Conservation (phyloP, 225 moss, liverwort and hornwort species). For the Asterella californica region DNA sequence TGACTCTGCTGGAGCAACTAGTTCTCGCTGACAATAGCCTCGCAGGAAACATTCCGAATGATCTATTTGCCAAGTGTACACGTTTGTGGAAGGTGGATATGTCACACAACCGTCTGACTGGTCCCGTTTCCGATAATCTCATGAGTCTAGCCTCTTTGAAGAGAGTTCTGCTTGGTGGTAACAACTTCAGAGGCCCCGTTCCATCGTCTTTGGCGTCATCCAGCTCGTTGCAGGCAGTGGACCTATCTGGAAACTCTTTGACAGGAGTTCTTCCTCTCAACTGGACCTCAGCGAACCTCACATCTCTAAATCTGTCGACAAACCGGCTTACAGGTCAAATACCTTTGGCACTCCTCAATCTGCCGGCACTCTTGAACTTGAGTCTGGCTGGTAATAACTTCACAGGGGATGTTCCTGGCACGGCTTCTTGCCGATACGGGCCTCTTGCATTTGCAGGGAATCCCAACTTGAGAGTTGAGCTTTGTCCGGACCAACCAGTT, state of each 20-base stretch:
- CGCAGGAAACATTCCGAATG: background rate
- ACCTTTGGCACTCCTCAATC: background rate
- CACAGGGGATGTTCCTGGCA: background rate
- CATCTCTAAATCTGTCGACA: background rate
- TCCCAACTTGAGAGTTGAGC: background rate
- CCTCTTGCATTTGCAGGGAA: background rate
- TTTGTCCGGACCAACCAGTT: background rate
- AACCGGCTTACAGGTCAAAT: background rate
- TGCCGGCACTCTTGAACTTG: background rate
- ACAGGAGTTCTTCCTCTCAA: background rate
- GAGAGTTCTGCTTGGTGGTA: background rate
- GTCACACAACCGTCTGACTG: background rate
- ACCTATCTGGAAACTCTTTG: background rate
- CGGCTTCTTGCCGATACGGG: background rate
- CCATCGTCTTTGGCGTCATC: background rate
- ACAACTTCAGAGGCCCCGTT: background rate
- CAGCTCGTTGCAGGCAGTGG: background rate
- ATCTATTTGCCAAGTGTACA: background rate
- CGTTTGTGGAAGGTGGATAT: background rate
- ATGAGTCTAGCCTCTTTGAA: background rate
- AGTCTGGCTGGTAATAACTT: background rate
- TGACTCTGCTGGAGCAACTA: background rate
- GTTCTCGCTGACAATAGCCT: background rate
- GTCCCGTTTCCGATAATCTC: background rate
- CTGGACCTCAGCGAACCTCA: background rate